phyloP scores from a whole-genome alignment of 1,284 basidiomycete genomes.

The Austroboletus niveus region DNA sequence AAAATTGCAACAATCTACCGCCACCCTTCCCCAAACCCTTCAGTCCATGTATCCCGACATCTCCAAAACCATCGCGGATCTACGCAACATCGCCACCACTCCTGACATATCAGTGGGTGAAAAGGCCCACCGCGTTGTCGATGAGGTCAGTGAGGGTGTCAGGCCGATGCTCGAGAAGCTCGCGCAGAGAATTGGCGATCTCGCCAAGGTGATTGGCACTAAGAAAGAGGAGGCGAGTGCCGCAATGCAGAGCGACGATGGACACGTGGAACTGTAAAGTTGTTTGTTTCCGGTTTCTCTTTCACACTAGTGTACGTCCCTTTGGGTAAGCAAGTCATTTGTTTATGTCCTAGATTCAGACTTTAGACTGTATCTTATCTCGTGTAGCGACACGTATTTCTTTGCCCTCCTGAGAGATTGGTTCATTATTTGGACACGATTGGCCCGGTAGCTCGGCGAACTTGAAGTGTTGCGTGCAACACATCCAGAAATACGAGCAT shows the following conservation, averaged over 20 bases:
- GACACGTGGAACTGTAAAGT: slow-evolving; percentile 9
- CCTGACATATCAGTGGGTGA: slow-evolving; percentile 54
- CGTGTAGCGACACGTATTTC: slow-evolving; percentile 5
- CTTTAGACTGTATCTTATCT: slow-evolving; percentile 18
- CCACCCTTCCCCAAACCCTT: slow-evolving; percentile 53
- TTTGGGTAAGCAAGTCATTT: slow-evolving; percentile 9
- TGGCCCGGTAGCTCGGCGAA: too few relatives aligned
- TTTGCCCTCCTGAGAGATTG: too few relatives aligned
- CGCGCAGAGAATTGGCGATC: slow-evolving; percentile 26
- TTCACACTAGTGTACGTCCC: slow-evolving; percentile 12
- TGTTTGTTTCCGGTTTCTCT: neutral
- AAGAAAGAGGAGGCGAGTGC: slow-evolving; percentile 28
- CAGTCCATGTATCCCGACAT: slow-evolving; percentile 53
- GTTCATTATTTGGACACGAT: too few relatives aligned
- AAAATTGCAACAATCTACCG: slow-evolving; percentile 59
- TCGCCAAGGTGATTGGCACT: slow-evolving; percentile 23
- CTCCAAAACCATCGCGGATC: slow-evolving; percentile 46
- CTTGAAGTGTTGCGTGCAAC: too few relatives aligned
- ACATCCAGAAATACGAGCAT: too few relatives aligned
- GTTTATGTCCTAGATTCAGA: slow-evolving; percentile 26
- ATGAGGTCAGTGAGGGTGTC: slow-evolving; percentile 57
- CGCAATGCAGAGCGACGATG: slow-evolving; percentile 11
- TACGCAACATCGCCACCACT: slow-evolving; percentile 49
- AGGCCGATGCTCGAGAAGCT: slow-evolving; percentile 52
- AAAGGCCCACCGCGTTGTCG: slow-evolving; percentile 53